These are phyloP conservation scores for Mycena vulgaris DNA, from an alignment of 768 basidiomycete genomes.

Conservation along the genomic window DNA sequence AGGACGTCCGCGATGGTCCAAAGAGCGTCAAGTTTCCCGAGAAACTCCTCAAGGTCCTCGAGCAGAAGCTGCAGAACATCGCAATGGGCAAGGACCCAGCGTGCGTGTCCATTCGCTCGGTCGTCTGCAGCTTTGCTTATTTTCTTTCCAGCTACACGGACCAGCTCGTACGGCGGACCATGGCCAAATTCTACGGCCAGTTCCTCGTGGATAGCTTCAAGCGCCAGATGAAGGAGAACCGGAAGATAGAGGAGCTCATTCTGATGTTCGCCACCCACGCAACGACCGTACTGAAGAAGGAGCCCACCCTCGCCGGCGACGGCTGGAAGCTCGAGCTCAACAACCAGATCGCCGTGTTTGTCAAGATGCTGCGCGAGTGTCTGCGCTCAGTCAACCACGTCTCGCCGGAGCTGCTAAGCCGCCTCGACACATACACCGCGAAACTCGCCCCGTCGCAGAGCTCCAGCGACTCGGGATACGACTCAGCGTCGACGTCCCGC, in stretches of 20 bases:
- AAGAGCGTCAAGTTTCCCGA: slow-evolving; percentile 96
- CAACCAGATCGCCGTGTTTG: slow-evolving; percentile 91
- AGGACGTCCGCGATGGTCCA: slow-evolving; percentile 82
- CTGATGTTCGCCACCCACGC: slow-evolving; percentile 96
- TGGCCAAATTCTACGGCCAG: slow-evolving; percentile 94
- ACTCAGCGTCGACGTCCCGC: slow-evolving; percentile 71
- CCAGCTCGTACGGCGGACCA: slow-evolving; percentile 89
- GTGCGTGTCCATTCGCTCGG: slow-evolving; percentile 64
- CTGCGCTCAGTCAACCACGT: slow-evolving; percentile 82
- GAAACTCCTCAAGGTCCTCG: slow-evolving; percentile 91
- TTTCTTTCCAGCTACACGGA: slow-evolving; percentile 80
- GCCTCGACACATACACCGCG: slow-evolving; percentile 87
- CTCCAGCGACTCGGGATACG: slow-evolving; percentile 77
- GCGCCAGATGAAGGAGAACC: slow-evolving; percentile 93
- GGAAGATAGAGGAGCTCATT: slow-evolving; percentile 98
- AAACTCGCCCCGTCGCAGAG: slow-evolving; percentile 80
- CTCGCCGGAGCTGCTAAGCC: slow-evolving; percentile 84
- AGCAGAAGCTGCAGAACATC: slow-evolving; percentile 91
- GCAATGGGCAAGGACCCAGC: slow-evolving; percentile 93
- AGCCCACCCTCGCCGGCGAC: slow-evolving; percentile 85
- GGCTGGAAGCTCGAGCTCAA: slow-evolving; percentile 96
- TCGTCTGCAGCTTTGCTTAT: slow-evolving; percentile 1
- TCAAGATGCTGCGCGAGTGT: slow-evolving; percentile 88
- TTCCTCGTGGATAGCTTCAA: slow-evolving; percentile 90
- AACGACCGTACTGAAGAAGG: slow-evolving; percentile 90